These are phyloP conservation scores for Tuber microsphaerosporum DNA, from an alignment of 495 filamentous ascomycete genomes.

Conservation along the genomic window DNA sequence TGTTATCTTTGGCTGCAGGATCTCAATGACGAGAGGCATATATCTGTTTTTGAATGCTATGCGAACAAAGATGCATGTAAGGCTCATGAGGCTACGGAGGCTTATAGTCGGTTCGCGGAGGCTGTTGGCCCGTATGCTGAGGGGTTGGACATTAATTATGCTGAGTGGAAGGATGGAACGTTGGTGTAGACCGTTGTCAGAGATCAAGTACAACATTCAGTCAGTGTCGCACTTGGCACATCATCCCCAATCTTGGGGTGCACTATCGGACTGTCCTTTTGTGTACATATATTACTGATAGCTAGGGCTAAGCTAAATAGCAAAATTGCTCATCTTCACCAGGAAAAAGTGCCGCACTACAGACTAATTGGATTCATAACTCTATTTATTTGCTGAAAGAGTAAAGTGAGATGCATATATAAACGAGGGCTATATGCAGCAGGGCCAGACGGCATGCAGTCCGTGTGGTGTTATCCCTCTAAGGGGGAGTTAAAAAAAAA, in stretches of 20 bases:
- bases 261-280: background rate
- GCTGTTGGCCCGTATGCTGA: background rate
- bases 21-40: slow-evolving; percentile 3
- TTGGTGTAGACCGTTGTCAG: background rate
- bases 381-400: slow-evolving; percentile 11
- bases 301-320: background rate
- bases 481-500: background rate
- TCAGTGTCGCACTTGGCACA: background rate
- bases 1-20: slow-evolving; percentile 17
- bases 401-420: slow-evolving; percentile 30
- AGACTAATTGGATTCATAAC: background rate
- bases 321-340: background rate
- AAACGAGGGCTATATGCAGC: slow-evolving; percentile 30
- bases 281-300: background rate
- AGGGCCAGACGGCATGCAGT: background rate
- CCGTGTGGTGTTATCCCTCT: slow-evolving; percentile 8
- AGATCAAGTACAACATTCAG: background rate
- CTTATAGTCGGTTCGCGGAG: slow-evolving; percentile 6
- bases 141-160: background rate
- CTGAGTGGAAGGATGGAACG: slow-evolving; percentile 10
- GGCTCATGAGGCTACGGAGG: slow-evolving; percentile 9
- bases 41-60: slow-evolving; percentile 12
- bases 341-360: background rate
- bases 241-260: background rate
- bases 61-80: background rate